A percentile compares a stretch with the other conserved stretches of the same genome.
Conservation (phyloP, 257 asterid species). For the Solanum gandarillasii region DNA sequence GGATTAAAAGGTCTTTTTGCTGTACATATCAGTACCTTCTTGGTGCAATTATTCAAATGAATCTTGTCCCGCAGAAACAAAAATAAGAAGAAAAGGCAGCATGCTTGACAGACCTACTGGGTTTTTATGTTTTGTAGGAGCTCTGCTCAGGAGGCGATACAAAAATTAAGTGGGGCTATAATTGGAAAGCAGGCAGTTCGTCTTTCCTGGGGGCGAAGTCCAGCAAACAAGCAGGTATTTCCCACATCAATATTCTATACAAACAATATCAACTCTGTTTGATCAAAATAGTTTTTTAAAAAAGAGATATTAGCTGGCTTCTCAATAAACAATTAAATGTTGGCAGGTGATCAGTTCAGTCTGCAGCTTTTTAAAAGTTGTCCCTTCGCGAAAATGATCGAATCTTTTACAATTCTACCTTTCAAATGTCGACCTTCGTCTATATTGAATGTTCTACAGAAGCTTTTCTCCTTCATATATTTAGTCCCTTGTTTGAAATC, state of each 20-base stretch:
- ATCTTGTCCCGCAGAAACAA: neutral
- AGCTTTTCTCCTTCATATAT: neutral
- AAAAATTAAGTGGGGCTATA: slow-evolving; percentile 44
- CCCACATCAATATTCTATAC: neutral
- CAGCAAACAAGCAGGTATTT: slow-evolving; percentile 60
- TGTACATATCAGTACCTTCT: neutral
- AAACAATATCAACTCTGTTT: neutral
- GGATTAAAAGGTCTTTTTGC: neutral
- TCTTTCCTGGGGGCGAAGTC: slow-evolving; percentile 74
- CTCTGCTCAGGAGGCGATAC: slow-evolving; percentile 65
- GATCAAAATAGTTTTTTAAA: neutral
- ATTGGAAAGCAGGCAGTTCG: slow-evolving; percentile 79
- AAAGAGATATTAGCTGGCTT: neutral
- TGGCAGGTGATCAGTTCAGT: neutral
- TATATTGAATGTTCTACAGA: neutral
- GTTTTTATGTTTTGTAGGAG: slow-evolving; percentile 24
- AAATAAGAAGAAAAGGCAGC: neutral
- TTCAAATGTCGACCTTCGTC: neutral
- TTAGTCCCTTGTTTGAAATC: neutral
- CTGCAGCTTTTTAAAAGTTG: neutral
- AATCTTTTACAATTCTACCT: neutral
- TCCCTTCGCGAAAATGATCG: neutral
- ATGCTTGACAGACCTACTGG: neutral
- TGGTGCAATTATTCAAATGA: neutral
- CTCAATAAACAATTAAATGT: neutral